Evolutionary conservation across 208 protist species (phyloP).

Genomic region (Leishmania gerbilli): DNA sequence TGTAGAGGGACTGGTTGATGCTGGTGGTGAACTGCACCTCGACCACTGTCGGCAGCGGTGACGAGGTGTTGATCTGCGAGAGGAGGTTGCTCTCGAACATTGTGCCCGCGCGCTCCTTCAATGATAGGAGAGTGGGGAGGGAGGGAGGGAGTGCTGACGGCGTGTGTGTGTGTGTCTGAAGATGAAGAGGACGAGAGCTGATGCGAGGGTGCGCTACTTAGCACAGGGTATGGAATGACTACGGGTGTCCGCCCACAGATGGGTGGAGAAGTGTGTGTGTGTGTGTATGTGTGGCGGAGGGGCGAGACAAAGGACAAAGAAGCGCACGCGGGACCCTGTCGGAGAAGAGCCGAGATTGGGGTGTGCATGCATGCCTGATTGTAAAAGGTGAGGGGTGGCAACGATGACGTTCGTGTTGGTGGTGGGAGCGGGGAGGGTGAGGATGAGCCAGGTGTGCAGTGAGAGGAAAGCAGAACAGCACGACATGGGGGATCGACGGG

Average conservation of each 20-base stretch:
- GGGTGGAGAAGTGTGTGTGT: not conserved
- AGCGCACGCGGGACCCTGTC: not conserved
- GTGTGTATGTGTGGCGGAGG: not conserved
- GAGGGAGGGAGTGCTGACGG: not conserved
- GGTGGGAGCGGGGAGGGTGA: not conserved
- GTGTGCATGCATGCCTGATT: not conserved
- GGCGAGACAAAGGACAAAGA: not conserved
- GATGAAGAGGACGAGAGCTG: not conserved
- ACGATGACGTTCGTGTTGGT: not conserved
- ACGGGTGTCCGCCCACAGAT: not conserved
- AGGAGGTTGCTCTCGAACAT: conserved; percentile 85
- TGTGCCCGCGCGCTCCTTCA: not conserved
- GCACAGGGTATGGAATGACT: not conserved
- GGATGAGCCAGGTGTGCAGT: not conserved
- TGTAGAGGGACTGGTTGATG: conserved; percentile 54
- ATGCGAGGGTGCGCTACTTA: not conserved
- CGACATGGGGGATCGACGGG: not conserved
- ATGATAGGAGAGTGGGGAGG: not conserved
- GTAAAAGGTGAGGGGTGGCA: not conserved
- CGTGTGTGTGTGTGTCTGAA: not conserved
- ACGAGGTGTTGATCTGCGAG: conserved; percentile 71
- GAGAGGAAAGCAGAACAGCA: not conserved
- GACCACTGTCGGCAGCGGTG: conserved; percentile 75
- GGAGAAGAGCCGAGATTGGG: not conserved
- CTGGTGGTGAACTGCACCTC: conserved; percentile 64